A percentile compares a stretch with the other conserved stretches of the same genome.
phyloP scores from a whole-genome alignment of 208 protist genomes.

The Leishmania tarentolae region DNA sequence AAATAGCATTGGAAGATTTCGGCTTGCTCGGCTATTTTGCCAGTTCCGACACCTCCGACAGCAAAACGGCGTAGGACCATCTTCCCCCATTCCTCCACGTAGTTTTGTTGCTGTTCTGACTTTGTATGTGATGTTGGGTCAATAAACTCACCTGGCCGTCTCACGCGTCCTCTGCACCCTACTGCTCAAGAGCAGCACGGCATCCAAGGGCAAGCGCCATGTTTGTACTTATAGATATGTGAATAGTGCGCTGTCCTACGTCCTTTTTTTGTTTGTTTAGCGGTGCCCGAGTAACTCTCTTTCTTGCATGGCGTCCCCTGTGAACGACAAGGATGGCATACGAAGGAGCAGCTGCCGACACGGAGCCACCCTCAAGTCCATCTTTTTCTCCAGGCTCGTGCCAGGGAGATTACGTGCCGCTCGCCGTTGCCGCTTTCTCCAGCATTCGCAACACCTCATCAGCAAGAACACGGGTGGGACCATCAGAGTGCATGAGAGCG shows the following conservation, averaged over 20 bases:
- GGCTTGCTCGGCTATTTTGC: too few relatives aligned
- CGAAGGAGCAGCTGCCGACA: background rate
- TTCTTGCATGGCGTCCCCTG: background rate
- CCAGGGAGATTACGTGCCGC: background rate
- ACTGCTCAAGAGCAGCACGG: background rate
- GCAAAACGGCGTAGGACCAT: too few relatives aligned
- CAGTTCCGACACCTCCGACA: too few relatives aligned
- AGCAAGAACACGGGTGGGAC: slow-evolving; percentile 52
- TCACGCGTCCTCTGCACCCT: background rate
- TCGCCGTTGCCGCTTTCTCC: slow-evolving; percentile 23
- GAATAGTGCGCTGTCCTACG: background rate
- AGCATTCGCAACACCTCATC: slow-evolving; percentile 52
- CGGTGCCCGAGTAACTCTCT: background rate
- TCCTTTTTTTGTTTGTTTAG: background rate
- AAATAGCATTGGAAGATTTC: too few relatives aligned
- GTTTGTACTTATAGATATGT: background rate
- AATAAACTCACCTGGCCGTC: background rate
- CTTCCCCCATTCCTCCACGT: too few relatives aligned
- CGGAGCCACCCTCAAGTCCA: background rate
- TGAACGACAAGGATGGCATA: background rate
- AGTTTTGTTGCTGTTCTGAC: background rate
- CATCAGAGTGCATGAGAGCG: slow-evolving; percentile 55
- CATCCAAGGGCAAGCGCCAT: background rate
- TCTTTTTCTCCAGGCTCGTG: background rate
- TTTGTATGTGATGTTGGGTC: background rate